These are phyloP conservation scores for Tylopilus intermedius DNA, from an alignment of 768 basidiomycete genomes.

Conservation along the genomic window DNA sequence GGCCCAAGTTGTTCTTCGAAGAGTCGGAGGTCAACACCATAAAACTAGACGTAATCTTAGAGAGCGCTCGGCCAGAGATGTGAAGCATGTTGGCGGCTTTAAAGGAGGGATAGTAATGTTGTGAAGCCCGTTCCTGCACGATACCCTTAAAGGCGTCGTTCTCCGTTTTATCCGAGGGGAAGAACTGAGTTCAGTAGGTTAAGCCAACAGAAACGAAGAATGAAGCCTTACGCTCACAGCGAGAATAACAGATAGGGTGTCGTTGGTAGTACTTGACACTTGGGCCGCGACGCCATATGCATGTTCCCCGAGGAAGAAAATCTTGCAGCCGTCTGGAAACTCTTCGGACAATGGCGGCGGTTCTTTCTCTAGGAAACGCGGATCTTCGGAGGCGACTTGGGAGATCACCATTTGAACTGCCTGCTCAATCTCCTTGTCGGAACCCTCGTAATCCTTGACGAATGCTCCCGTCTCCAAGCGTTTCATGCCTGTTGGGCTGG, in stretches of 20 bases:
- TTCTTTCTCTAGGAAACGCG: conserved; percentile 75
- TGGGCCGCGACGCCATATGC: conserved; percentile 96
- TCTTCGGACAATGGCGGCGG: conserved; percentile 82
- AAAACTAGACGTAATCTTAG: conserved; percentile 90
- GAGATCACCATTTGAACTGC: conserved; percentile 83
- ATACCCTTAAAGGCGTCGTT: conserved; percentile 71
- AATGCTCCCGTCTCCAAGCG: conserved; percentile 85
- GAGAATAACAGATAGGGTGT: conserved; percentile 72
- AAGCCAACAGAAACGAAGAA: not conserved
- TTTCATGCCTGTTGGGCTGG: conserved; percentile 62
- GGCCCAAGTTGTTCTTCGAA: conserved; percentile 82
- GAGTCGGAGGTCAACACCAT: conserved; percentile 77
- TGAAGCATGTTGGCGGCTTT: conserved; percentile 68
- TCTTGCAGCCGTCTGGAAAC: conserved; percentile 83
- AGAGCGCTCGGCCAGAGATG: conserved; percentile 73
- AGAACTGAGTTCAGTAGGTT: conserved; percentile 53
- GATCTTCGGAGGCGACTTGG: conserved; percentile 83
- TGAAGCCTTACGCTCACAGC: conserved; percentile 50
- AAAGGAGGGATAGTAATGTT: conserved; percentile 74
- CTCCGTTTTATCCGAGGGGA: conserved; percentile 77
- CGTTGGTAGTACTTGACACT: conserved; percentile 67
- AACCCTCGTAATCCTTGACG: conserved; percentile 88
- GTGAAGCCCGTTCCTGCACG: conserved; percentile 46
- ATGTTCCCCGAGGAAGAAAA: conserved; percentile 94
- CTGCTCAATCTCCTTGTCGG: conserved; percentile 77